These are phyloP conservation scores for Chenopodium album DNA, from an alignment of 148 eudicot genomes.

Conservation along the genomic window DNA sequence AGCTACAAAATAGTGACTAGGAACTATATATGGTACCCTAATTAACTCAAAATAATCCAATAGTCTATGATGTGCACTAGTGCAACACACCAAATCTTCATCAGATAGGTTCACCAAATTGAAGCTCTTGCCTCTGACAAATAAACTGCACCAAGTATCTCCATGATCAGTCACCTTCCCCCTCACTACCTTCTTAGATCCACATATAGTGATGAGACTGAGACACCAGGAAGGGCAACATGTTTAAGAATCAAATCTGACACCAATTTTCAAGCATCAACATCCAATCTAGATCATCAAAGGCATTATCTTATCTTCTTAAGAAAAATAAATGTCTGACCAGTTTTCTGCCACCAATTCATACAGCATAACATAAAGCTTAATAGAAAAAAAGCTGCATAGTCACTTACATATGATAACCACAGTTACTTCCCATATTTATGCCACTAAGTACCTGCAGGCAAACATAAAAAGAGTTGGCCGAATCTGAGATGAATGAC, in stretches of 20 bases:
- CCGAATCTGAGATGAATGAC: background rate
- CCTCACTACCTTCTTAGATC: background rate
- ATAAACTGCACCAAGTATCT: background rate
- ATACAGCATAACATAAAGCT: background rate
- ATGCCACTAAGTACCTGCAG: constrained; percentile 95
- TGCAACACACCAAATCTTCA: background rate
- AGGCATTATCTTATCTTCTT: background rate
- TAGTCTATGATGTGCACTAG: background rate
- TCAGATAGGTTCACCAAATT: background rate
- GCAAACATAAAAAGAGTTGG: constrained; percentile 6
- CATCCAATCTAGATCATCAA: background rate
- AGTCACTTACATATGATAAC: constrained; percentile 79
- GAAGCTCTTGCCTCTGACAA: background rate
- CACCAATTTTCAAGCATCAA: too few species aligned
- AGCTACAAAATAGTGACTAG: background rate
- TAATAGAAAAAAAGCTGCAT: background rate
- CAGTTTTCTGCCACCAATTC: background rate
- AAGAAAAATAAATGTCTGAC: background rate
- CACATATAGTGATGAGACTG: background rate
- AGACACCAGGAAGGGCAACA: background rate
- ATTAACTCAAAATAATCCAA: background rate
- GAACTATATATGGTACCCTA: background rate
- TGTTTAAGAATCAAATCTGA: background rate
- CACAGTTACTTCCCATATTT: constrained; percentile 95
- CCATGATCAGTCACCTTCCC: background rate